Evolutionary conservation across 208 protist species (phyloP), one percentile per base, ranked within the genome.

Genomic region (Trypanosoma rangeli): DNA sequence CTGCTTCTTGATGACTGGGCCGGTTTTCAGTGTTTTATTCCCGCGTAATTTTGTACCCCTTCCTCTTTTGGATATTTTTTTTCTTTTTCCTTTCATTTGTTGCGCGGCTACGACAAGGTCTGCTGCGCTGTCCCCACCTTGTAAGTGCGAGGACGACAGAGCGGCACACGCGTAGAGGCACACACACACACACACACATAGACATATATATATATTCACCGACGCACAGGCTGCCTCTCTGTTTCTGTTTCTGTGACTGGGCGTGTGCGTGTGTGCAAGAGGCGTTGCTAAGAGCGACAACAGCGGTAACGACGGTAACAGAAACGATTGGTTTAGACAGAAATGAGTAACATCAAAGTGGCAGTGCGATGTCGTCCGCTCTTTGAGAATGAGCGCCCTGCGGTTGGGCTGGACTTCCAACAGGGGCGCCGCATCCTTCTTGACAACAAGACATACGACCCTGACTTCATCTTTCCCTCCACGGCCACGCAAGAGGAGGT

Each of bases 381-480:
- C 20, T 85, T 93, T 58, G 87, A 92, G 50, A 76, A 84, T 49
- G 91, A 96, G 70, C 75, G 83, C 3, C 63, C 87, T 10, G 85
- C 88, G 16, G 80, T 81, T 0, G 91, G 88, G 37, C 78, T 96
- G 5, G 86, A 91, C 57, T 89, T 96, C 57, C 44, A 54, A 9
- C 88, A 96, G 28, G 72, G 60, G 35, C 73, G 84, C n/a, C 92
- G 92, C 65, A 94, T 97, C 42, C 60, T 94, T 5, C 79, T 95
- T 1, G 92, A 94, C 69, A 83, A 82, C 42, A 97, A 97, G 75
- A 92, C 87, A 16, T 97, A 94, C 76, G 92, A 97, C 77, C 89
- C 87, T 2, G 92, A 97, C 75, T 90, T 84, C 70, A 93, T 88
- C 54, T 93, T 97, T 53, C 31, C 80, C 0, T 78, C 79, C 0